phyloP scores from a whole-genome alignment of 2,329 filamentous ascomycete genomes.

The Trichophyton rubrum region DNA sequence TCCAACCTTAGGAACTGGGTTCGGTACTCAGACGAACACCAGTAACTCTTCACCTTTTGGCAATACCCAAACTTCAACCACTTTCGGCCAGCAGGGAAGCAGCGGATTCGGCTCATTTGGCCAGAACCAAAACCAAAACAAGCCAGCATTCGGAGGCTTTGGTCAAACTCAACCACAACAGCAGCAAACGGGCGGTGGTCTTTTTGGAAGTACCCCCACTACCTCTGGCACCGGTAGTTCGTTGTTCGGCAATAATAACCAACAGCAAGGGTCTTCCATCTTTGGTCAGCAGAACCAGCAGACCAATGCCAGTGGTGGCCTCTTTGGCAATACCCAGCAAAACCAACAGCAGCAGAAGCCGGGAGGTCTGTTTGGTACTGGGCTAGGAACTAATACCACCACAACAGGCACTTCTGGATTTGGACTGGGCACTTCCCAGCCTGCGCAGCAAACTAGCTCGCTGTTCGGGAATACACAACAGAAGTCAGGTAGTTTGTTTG shows the following conservation, averaged over 20 bases:
- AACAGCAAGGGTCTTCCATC: constrained; percentile 24
- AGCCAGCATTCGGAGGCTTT: constrained; percentile 23
- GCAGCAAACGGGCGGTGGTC: constrained; percentile 17
- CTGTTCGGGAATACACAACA: constrained; percentile 27
- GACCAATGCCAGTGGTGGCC: constrained; percentile 25
- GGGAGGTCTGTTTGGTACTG: constrained; percentile 7
- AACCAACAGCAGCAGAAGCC: constrained; percentile 20
- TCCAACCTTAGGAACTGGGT: constrained; percentile 24
- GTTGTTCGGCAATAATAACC: constrained; percentile 30
- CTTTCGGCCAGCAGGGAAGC: constrained; percentile 34
- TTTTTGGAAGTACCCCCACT: constrained; percentile 34
- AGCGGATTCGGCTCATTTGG: constrained; percentile 35
- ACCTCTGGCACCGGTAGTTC: constrained; percentile 15
- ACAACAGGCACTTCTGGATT: constrained; percentile 8
- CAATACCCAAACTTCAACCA: constrained; percentile 26
- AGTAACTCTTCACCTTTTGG: constrained; percentile 30
- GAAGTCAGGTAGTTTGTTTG: constrained; percentile 43
- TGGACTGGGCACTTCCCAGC: constrained; percentile 15
- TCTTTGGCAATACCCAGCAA: constrained; percentile 30
- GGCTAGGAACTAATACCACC: constrained; percentile 10
- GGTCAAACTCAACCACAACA: constrained; percentile 32
- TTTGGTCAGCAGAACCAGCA: constrained; percentile 31
- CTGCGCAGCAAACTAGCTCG: constrained; percentile 22
- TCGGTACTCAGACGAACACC: constrained; percentile 26
- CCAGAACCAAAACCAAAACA: constrained; percentile 29